A percentile compares a stretch with the other conserved stretches of the same genome.
Evolutionary conservation across 257 asterid species (phyloP).

Genomic region (Solanum peruvianum): DNA sequence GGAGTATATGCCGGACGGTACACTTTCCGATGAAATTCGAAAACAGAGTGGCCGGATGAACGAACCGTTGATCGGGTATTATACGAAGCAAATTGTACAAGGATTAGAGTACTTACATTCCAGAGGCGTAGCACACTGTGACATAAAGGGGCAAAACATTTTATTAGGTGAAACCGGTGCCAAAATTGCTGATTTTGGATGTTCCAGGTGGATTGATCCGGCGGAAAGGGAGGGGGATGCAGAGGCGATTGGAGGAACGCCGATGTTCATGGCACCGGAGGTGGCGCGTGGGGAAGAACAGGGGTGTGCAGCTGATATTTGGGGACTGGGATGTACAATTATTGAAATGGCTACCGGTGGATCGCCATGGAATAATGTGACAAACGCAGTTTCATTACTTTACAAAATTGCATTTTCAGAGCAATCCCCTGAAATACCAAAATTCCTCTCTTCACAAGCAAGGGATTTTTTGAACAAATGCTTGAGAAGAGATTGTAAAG

Average conservation of each 20-base stretch:
- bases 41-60: constrained; percentile 20
- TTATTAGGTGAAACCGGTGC: constrained; percentile 25
- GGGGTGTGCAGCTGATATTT: constrained; percentile 51
- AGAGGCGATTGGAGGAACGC: constrained; percentile 34
- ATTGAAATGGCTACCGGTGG: constrained; percentile 68
- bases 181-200: constrained; percentile 67
- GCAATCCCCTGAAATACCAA: constrained; percentile 46
- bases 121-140: constrained; percentile 63
- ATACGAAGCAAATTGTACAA: constrained; percentile 24
- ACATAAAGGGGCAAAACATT: constrained; percentile 60
- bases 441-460: constrained; percentile 29
- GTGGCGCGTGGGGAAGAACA: constrained; percentile 64
- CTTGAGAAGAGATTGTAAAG: constrained; percentile 29
- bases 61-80: constrained; percentile 23
- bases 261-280: constrained; percentile 81
- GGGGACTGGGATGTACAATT: constrained; percentile 76
- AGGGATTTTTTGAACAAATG: constrained; percentile 63
- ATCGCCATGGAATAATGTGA: constrained; percentile 46
- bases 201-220: constrained; percentile 28
- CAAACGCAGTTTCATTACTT: constrained; percentile 17
- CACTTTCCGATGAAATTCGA: constrained; percentile 17
- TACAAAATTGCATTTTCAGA: constrained; percentile 56
- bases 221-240: neutral
- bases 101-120: constrained; percentile 63
- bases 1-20: constrained; percentile 43